Evolutionary conservation across 2,329 filamentous ascomycete genomes (phyloP), one percentile per base, ranked within the genome.

Genomic region (Chrysoporthe deuterocubensis): DNA sequence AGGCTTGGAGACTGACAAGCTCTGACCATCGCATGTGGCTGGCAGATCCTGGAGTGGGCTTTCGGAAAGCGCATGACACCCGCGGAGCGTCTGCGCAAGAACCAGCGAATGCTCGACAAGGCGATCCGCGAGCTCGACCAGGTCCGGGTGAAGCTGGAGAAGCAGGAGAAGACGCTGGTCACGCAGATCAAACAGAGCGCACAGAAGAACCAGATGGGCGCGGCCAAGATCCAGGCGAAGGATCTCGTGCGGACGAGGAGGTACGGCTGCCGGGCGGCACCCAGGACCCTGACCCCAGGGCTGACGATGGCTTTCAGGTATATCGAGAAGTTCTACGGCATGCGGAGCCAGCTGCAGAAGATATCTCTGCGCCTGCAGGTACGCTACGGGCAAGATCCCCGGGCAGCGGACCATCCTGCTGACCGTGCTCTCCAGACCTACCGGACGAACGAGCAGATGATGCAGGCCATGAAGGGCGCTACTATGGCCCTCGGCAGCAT

Each of bases 41-140:
- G 40, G n/a, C 74, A 97, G 93, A 93, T 98, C 78, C 88, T 99
- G 71, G 96, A 99, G 88, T 99, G 96, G 94, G 95, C 95, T 50
- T 99, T 99, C 78, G 96, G 96, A 73, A 98, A 97, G 88, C 96
- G 96, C 81, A 96, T 98, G 88, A 99, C 96, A 85, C 95, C 96
- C 4, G 93, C 94, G 34, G 92, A 96, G 86, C 91, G 92, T 79
- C 85, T 95, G 79, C 90, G 92, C 80, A 95, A 95, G 85, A 97
- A 99, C 81, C 96, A 98, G 82, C 89, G 96, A 75, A 94, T 96
- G 73, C 90, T 99, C 71, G 96, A 99, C 81, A 97, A 97, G 84
- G 97, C 96, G 13, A 96, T 98, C 76, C 90, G 96, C 73, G 96
- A 99, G 79, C 88, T 99, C 64, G 96, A 99, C 77, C 91, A 97